Evolutionary conservation across 306 rosid genomes (phyloP), one percentile per base, ranked within the genome.

Genomic region (Myrica gale): DNA sequence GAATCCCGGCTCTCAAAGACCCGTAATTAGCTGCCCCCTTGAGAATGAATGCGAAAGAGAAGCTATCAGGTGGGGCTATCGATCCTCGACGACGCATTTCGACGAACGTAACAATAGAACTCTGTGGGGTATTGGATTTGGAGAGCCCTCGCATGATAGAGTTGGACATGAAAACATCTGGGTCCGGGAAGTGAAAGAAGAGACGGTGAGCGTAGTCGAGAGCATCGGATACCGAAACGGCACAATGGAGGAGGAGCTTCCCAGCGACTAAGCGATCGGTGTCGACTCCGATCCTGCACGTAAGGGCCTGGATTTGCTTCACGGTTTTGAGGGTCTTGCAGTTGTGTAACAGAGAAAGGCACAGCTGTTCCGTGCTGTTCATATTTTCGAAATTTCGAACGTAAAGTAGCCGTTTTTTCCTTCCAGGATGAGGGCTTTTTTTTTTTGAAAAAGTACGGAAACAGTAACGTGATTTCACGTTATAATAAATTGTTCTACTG

Each of bases 81-180:
- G 83, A 61, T 74, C 80, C 73, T 50, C 84, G 83, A 46, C 61
- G 0, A 6, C 78, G 93, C 87, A 94, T 84, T 78, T 87, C 87
- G 23, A 71, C 76, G 82, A 89, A 92, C 63, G 88, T 46, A 60
- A 60, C 50, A 6, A 91, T 73, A 16, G 95, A 88, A 56, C 57
- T 13, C n/a, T 55, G 82, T 6, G 94, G 94, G 26, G 74, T 48
- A 48, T 83, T 79, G 4, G 92, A 90, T 11, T 84, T 83, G 2
- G 93, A 85, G 17, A 90, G 82, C 10, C 93, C 91, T 3, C 98
- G 87, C 9, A 91, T 89, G 77, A 92, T 89, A 6, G 96, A 82
- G 71, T 94, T 94, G 93, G 84, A 84, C 93, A 94, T 91, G 91
- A 90, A 94, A 20, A 86, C 83, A 80, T 94, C 97, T n/a, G 94